Base-by-base conservation (phyloP, 129 eudicot genomes). In the Tagetes erecta region DNA sequence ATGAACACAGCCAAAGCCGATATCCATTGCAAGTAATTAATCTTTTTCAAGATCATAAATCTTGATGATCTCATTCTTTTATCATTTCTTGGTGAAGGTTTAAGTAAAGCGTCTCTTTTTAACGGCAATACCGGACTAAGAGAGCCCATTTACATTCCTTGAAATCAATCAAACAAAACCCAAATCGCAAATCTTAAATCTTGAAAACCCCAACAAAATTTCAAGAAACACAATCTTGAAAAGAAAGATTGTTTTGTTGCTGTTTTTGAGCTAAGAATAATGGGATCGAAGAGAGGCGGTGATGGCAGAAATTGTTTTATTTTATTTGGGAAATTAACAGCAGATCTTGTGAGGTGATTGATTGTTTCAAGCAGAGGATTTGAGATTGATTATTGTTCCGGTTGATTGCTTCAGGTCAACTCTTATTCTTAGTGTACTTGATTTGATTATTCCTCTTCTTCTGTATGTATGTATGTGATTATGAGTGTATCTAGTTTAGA, bases 51-150 rank as follows among this genome's bases (percentile, higher is more conserved):
- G 20, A 85, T 64, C 64, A 88, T n/a, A 45, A 86, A 68, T 74
- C 97, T 87, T 35, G 89, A 83, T 52, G 86, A 78, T 84, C 92
- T 84, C 68, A 97, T 88, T 91, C 96, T 94, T n/a, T 78, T 88
- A 64, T 70, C 83, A 68, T 72, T 85, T 78, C 78, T 78, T 56
- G 79, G 75, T 14, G 91, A 70, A 49, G 30, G 8, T 62, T 70
- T 70, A 62, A 77, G 75, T 30, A 71, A 47, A 14, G 70, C 50
- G 51, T 92, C 95, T 77, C 87, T 82, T 84, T 86, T 90, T 70
- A 90, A 8, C 44, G 92, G 82, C 68, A 87, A 39, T 55, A 88
- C 85, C 59, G 55, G 89, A 62, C 85, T 96, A 60, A 93, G 85
- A 58, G 96, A 87, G 60, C 95, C 98, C 98, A 93, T 93, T 84